Base-by-base conservation (phyloP, 768 basidiomycete genomes). In the Botryobasidium botryosum region DNA sequence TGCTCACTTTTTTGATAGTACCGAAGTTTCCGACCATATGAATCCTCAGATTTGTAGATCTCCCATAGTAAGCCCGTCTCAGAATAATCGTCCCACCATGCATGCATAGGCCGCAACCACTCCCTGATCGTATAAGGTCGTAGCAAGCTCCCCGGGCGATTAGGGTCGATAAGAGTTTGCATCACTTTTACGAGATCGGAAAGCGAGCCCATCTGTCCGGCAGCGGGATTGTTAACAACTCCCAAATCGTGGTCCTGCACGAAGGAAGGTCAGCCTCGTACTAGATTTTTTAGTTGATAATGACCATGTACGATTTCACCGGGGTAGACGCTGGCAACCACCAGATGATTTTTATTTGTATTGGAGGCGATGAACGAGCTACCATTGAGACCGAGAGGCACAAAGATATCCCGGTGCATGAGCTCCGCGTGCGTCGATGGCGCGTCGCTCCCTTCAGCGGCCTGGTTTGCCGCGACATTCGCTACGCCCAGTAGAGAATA, bases 131-230 rank as follows among this genome's bases (percentile, higher is more conserved):
- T 45, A 27, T 54, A 50, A 17, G 45, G 49, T 0, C 52, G 36
- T 13, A 62, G 39, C 8, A 59, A 24, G 46, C 54, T 56, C 28
- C 50, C 50, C 0, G 47, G 44, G 0, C 23, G 27, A 2, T 10
- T 23, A 4, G 72, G 68, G 32, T 70, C 61, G 23, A 74, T 59
- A 36, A 74, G 51, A 3, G 63, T 61, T 43, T 65, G 64, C 61
- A 68, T 68, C 35, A 70, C 42, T 5, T 53, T 65, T 12, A 56
- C 54, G 6, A 70, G 56, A 50, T 74, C 74, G 1, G 62, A 52
- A 8, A 74, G 57, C 0, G 71, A 72, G 48, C 65, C 63, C 51
- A 68, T 69, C 49, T 75, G 72, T 2, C 70, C 72, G 2, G 65
- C 71, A 2, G 67, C 53, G 2, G 71, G 60, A 46, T 71, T 68